phyloP scores from a whole-genome alignment of 2,329 filamentous ascomycete species.

The Fusarium liriodendri region DNA sequence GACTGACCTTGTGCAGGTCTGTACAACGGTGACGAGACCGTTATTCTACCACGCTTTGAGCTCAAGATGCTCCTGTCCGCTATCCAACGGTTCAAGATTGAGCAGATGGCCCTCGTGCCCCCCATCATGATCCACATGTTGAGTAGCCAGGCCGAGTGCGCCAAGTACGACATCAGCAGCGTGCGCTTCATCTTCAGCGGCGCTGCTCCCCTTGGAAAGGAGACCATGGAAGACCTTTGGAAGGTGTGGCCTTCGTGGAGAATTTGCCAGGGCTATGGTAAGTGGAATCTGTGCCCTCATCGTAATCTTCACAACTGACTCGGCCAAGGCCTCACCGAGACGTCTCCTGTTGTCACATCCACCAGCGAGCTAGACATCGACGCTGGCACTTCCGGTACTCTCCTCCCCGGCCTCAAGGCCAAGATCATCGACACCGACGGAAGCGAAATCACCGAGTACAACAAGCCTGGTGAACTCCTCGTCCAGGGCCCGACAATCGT shows the following conservation, averaged over 20 bases:
- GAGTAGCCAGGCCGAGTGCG: conserved; percentile 68
- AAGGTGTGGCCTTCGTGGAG: conserved; percentile 72
- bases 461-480: conserved; percentile 83
- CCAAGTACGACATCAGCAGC: conserved; percentile 76
- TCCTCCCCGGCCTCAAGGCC: conserved; percentile 72
- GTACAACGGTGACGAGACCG: conserved; percentile 78
- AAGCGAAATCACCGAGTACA: conserved; percentile 73
- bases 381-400: conserved; percentile 74
- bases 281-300: not conserved
- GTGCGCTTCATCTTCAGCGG: conserved; percentile 75
- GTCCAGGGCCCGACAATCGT: conserved; percentile 82
- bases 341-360: conserved; percentile 72
- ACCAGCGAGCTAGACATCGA: conserved; percentile 70
- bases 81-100: conserved; percentile 77
- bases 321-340: conserved; percentile 75
- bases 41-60: conserved; percentile 82
- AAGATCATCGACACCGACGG: conserved; percentile 76
- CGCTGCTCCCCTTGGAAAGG: conserved; percentile 78
- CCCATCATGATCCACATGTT: conserved; percentile 82
- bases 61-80: conserved; percentile 71
- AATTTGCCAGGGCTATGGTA: conserved; percentile 80
- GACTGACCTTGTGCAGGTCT: conserved; percentile 53
- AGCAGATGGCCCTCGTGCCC: conserved; percentile 76
- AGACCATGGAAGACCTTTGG: conserved; percentile 72
- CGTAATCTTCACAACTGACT: not conserved